Conservation (phyloP, 1,284 basidiomycete species). For the Malassezia furfur region DNA sequence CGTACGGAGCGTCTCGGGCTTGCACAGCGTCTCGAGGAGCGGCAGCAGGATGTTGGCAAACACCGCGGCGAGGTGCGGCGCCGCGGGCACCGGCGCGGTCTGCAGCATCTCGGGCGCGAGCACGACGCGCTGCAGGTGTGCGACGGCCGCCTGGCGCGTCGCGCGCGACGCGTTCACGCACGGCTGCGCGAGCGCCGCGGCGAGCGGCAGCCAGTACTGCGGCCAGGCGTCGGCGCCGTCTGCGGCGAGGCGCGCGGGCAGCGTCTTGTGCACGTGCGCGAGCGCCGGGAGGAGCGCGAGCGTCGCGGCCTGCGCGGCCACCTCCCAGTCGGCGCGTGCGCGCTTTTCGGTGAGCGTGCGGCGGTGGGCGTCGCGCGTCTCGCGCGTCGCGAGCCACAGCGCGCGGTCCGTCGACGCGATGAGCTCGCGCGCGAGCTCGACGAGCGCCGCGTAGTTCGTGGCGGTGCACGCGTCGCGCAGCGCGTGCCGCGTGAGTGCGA, state of each 20-base stretch:
- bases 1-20: slow-evolving; percentile 66
- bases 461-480: slow-evolving; percentile 51
- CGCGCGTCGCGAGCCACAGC: slow-evolving; percentile 23
- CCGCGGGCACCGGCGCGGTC: slow-evolving; percentile 47
- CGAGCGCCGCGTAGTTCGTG: slow-evolving; percentile 73
- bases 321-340: slow-evolving; percentile 40
- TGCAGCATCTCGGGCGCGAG: slow-evolving; percentile 64
- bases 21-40: slow-evolving; percentile 78
- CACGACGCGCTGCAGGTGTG: slow-evolving; percentile 74
- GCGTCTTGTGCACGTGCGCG: slow-evolving; percentile 32
- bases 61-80: slow-evolving; percentile 50
- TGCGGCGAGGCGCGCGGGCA: slow-evolving; percentile 30
- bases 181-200: slow-evolving; percentile 70
- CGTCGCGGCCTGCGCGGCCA: slow-evolving; percentile 57
- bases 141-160: slow-evolving; percentile 72
- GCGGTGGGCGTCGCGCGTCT: slow-evolving; percentile 16
- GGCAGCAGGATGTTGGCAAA: slow-evolving; percentile 88
- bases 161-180: slow-evolving; percentile 74
- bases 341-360: slow-evolving; percentile 45
- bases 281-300: slow-evolving; percentile 72
- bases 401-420: slow-evolving; percentile 50
- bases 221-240: slow-evolving; percentile 60
- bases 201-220: slow-evolving; percentile 67
- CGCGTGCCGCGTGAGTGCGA: slow-evolving; percentile 54
- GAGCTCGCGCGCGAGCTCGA: slow-evolving; percentile 77